These are phyloP conservation scores for Collybia sordida DNA, from an alignment of 768 basidiomycete species.

Conservation along the genomic window DNA sequence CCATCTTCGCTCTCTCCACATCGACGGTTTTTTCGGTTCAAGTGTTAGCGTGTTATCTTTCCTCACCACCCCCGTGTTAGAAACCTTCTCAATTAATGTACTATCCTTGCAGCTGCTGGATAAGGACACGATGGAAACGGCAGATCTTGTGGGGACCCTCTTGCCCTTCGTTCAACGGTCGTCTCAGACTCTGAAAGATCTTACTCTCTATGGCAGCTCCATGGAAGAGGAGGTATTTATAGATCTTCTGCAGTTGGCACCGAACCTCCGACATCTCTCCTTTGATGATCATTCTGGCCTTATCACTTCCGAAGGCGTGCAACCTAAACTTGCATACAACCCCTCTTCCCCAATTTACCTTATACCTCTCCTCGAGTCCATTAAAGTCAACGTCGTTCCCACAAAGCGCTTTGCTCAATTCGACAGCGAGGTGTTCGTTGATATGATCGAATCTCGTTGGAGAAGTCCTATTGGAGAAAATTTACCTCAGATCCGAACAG, in stretches of 20 bases:
- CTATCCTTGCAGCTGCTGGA: neutral
- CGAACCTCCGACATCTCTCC: neutral
- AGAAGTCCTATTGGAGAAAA: neutral
- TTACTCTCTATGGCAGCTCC: too few relatives aligned
- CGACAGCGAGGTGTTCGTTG: neutral
- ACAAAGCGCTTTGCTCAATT: neutral
- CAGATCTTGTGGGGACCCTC: neutral
- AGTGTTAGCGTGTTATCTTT: too few relatives aligned
- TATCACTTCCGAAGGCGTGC: neutral
- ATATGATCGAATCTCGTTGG: neutral
- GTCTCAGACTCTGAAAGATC: too few relatives aligned
- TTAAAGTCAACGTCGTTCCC: too few relatives aligned
- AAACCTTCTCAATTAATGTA: neutral
- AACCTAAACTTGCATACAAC: neutral
- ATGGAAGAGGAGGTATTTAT: too few relatives aligned
- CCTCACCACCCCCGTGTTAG: neutral
- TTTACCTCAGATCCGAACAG: neutral
- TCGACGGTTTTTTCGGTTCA: neutral
- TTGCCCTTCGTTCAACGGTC: too few relatives aligned
- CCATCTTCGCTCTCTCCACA: neutral
- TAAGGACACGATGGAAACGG: neutral
- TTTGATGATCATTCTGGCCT: neutral
- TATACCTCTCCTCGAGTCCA: too few relatives aligned
- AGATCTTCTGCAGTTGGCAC: too few relatives aligned
- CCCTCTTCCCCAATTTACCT: neutral